Percentiles rank a stretch among this genome's conserved stretches.
Evolutionary conservation across 352 stramenopile species (phyloP).

Genomic region (Globisporangium paroecandrum): DNA sequence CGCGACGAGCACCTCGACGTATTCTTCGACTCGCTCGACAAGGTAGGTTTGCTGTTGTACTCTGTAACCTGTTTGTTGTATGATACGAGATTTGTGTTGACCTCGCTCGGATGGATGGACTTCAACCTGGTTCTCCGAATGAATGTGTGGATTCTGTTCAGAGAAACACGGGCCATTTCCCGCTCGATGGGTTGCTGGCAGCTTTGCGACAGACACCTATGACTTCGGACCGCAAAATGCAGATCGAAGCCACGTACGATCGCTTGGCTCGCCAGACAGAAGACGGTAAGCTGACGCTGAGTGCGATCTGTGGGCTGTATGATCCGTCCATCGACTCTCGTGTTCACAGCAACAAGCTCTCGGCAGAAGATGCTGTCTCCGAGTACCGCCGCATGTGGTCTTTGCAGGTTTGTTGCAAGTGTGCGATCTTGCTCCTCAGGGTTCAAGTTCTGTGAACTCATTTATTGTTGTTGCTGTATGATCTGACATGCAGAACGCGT

Average conservation of each 20-base stretch:
- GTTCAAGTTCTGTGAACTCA: not conserved
- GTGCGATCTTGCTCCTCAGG: not conserved
- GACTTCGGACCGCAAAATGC: constrained; percentile 24
- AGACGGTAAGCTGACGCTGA: constrained; percentile 45
- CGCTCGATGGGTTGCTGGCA: constrained; percentile 38
- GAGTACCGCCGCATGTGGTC: constrained; percentile 53
- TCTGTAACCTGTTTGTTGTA: not conserved
- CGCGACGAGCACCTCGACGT: constrained; percentile 76
- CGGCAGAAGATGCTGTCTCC: constrained; percentile 24
- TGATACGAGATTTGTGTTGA: not conserved
- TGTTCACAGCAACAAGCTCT: constrained; percentile 38
- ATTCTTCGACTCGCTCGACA: constrained; percentile 69
- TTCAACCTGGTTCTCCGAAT: not conserved
- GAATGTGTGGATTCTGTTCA: not conserved
- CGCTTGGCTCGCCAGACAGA: constrained; percentile 26
- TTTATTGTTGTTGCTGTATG: constrained; percentile 10
- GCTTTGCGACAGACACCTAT: constrained; percentile 36
- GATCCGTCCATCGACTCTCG: constrained; percentile 61
- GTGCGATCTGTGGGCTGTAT: constrained; percentile 39
- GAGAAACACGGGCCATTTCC: constrained; percentile 59
- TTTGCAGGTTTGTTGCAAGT: constrained; percentile 21
- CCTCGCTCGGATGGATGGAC: not conserved
- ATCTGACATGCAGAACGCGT: not conserved
- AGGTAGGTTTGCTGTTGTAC: constrained; percentile 20
- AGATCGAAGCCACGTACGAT: constrained; percentile 46